These are phyloP conservation scores for Tolypocladium ophioglossoides DNA, from an alignment of 2,329 filamentous ascomycete genomes.

Conservation along the genomic window DNA sequence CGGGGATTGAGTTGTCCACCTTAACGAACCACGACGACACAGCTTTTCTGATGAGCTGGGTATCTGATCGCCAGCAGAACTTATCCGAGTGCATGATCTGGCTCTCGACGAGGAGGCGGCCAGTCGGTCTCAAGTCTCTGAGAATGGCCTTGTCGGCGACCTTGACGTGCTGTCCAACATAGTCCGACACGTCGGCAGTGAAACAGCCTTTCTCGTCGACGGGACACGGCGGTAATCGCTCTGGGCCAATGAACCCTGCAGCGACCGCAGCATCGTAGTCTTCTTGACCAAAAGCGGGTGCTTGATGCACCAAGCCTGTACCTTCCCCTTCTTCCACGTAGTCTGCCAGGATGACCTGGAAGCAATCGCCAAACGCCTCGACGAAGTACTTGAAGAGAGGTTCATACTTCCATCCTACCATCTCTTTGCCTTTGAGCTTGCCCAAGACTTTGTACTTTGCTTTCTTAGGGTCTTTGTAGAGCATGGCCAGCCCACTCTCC, in stretches of 20 bases:
- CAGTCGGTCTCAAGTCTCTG: slow-evolving; percentile 69
- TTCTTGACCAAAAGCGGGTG: slow-evolving; percentile 89
- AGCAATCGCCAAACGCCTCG: slow-evolving; percentile 80
- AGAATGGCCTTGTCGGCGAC: slow-evolving; percentile 88
- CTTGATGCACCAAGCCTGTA: slow-evolving; percentile 89
- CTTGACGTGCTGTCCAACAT: slow-evolving; percentile 82
- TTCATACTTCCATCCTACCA: slow-evolving; percentile 82
- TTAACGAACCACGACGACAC: slow-evolving; percentile 96
- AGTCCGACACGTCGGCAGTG: slow-evolving; percentile 65
- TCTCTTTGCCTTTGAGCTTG: slow-evolving; percentile 70
- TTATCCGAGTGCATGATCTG: slow-evolving; percentile 87
- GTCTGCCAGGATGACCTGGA: slow-evolving; percentile 69
- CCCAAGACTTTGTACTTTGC: slow-evolving; percentile 78
- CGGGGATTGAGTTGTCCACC: slow-evolving; percentile 71
- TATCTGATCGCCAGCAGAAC: slow-evolving; percentile 88
- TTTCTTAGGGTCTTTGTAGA: slow-evolving; percentile 95
- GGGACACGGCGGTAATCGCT: slow-evolving; percentile 72
- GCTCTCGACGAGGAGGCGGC: slow-evolving; percentile 71
- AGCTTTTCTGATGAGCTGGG: slow-evolving; percentile 82
- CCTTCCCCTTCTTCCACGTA: slow-evolving; percentile 87
- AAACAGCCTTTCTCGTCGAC: slow-evolving; percentile 78
- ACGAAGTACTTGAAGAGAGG: slow-evolving; percentile 86
- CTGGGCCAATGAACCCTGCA: slow-evolving; percentile 65
- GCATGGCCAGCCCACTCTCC: slow-evolving; percentile 66
- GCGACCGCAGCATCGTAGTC: slow-evolving; percentile 80